Conservation (phyloP, 177 flowering plant species). For the Vitis hybrid region DNA sequence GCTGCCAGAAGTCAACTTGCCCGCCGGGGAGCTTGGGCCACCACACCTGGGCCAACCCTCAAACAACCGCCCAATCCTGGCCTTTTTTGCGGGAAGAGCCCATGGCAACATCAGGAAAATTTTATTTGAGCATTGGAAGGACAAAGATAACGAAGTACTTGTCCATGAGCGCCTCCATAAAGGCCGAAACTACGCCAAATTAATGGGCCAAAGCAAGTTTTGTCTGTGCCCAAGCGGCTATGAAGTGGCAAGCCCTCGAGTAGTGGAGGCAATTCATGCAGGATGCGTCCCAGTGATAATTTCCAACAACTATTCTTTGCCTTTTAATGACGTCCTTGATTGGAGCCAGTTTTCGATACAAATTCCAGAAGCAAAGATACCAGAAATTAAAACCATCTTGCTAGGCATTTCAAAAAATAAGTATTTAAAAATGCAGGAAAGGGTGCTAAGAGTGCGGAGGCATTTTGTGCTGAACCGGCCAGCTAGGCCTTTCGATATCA, state of each 20-base stretch:
- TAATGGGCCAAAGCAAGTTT: slow-evolving; percentile 12
- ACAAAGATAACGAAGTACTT: slow-evolving; percentile 10
- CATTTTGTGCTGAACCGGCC: slow-evolving; percentile 24
- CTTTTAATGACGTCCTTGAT: slow-evolving; percentile 25
- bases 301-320: slow-evolving; percentile 15
- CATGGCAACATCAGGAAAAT: slow-evolving; percentile 21
- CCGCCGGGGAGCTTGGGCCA: neutral
- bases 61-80: slow-evolving; percentile 14
- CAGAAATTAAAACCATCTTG: slow-evolving; percentile 17
- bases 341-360: slow-evolving; percentile 25
- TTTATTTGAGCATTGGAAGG: slow-evolving; percentile 19
- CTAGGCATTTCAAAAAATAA: slow-evolving; percentile 3
- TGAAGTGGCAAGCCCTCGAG: slow-evolving; percentile 26
- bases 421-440: slow-evolving; percentile 18
- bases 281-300: slow-evolving; percentile 31
- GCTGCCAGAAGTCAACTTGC: no score
- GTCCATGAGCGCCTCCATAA: slow-evolving; percentile 12
- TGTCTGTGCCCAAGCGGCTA: slow-evolving; percentile 32
- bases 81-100: slow-evolving; percentile 28
- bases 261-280: slow-evolving; percentile 18
- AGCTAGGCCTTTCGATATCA: slow-evolving; percentile 17
- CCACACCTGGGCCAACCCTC: slow-evolving; percentile 3
- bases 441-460: slow-evolving; percentile 12
- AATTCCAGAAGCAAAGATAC: slow-evolving; percentile 14
- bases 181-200: slow-evolving; percentile 6